phyloP scores from a whole-genome alignment of 768 basidiomycete species.

The Tylopilus sp. region DNA sequence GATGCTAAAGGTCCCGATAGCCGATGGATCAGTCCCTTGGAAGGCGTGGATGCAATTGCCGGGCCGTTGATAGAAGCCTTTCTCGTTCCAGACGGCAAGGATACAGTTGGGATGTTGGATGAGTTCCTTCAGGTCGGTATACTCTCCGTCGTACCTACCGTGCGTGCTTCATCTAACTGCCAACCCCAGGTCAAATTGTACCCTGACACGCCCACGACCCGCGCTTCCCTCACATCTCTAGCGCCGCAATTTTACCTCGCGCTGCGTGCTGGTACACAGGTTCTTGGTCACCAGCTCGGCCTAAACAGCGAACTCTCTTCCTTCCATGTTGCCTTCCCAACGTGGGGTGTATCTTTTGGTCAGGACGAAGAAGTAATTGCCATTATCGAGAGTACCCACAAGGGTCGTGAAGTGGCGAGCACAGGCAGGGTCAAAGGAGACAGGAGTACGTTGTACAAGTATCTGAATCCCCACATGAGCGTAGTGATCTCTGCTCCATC shows the following conservation, averaged over 20 bases:
- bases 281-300: conserved; percentile 57
- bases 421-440: conserved; percentile 84
- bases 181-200: conserved; percentile 59
- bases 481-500: conserved; percentile 55
- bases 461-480: conserved; percentile 80
- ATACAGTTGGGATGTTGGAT: conserved; percentile 65
- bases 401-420: conserved; percentile 58
- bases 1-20: conserved; percentile 4
- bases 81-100: conserved; percentile 43
- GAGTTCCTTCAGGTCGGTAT: conserved; percentile 66
- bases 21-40: conserved; percentile 37
- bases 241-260: conserved; percentile 54
- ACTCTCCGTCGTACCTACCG: background rate
- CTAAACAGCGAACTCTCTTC: conserved; percentile 41
- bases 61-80: conserved; percentile 60
- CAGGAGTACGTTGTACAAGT: conserved; percentile 89
- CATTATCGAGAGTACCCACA: conserved; percentile 44
- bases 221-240: conserved; percentile 41
- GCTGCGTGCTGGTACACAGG: conserved; percentile 45
- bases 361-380: conserved; percentile 55
- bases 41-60: conserved; percentile 59
- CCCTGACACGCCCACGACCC: conserved; percentile 52
- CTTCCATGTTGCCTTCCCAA: conserved; percentile 51
- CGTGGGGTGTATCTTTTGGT: conserved; percentile 63
- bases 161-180: background rate